A percentile compares a stretch with the other conserved stretches of the same genome.
Evolutionary conservation across 2,329 filamentous ascomycete genomes (phyloP).

Genomic region (Aureobasidium zeae): DNA sequence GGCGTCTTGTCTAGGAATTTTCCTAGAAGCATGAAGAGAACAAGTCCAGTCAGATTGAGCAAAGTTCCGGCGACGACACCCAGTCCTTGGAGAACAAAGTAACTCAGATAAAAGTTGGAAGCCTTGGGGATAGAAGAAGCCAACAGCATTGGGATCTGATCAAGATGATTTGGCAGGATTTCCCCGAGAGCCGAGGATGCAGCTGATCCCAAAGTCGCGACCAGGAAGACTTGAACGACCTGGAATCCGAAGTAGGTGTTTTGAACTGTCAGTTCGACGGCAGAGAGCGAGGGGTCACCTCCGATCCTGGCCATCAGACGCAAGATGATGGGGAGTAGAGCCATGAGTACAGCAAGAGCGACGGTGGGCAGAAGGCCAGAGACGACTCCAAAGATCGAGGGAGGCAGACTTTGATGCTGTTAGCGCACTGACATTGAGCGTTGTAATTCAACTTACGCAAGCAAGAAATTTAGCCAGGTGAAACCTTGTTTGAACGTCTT

Average conservation of each 20-base stretch:
- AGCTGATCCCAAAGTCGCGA: constrained; percentile 73
- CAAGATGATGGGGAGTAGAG: constrained; percentile 73
- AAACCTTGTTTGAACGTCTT: constrained; percentile 11
- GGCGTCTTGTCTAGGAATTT: constrained; percentile 69
- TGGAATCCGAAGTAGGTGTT: constrained; percentile 88
- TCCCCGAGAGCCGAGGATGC: constrained; percentile 59
- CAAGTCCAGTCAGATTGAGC: constrained; percentile 63
- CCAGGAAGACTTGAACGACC: constrained; percentile 82
- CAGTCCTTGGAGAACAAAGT: constrained; percentile 87
- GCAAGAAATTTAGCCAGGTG: constrained; percentile 62
- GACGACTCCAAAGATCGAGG: constrained; percentile 66
- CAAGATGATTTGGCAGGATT: constrained; percentile 55
- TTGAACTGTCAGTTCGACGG: constrained; percentile 80
- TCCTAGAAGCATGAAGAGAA: constrained; percentile 65
- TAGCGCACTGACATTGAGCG: too few relatives aligned
- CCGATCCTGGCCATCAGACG: constrained; percentile 68
- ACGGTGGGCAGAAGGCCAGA: constrained; percentile 76
- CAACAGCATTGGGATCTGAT: constrained; percentile 23
- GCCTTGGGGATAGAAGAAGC: constrained; percentile 55
- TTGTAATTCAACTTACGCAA: too few relatives aligned
- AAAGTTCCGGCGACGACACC: constrained; percentile 66
- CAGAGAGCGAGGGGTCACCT: constrained; percentile 69
- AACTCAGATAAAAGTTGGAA: constrained; percentile 91
- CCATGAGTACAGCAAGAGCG: constrained; percentile 73
- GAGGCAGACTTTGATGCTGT: too few relatives aligned